These are phyloP conservation scores for Colletotrichum sojae DNA, from an alignment of 2,329 filamentous ascomycete genomes.

Conservation along the genomic window DNA sequence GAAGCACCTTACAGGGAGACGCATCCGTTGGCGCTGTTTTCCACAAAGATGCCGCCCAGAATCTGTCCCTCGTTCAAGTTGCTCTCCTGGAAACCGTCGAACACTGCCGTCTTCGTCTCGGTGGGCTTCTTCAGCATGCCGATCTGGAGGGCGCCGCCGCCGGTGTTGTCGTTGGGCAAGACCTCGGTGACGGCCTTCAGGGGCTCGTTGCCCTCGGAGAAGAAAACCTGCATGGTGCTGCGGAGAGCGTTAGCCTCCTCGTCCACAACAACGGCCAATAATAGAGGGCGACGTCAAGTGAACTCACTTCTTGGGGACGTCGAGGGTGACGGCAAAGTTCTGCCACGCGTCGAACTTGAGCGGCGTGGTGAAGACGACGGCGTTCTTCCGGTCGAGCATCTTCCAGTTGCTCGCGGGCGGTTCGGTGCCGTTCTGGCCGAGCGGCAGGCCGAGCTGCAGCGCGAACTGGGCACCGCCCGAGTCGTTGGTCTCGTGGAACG, in stretches of 20 bases:
- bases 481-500: conserved; percentile 62
- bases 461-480: conserved; percentile 66
- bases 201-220: conserved; percentile 62
- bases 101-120: conserved; percentile 58
- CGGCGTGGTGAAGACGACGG: conserved; percentile 64
- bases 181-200: conserved; percentile 63
- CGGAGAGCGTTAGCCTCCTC: background rate
- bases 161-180: conserved; percentile 65
- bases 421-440: conserved; percentile 52
- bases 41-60: conserved; percentile 66
- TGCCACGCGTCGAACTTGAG: conserved; percentile 68
- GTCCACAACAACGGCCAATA: background rate
- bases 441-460: conserved; percentile 68
- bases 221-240: conserved; percentile 70
- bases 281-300: background rate
- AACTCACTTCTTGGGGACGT: conserved; percentile 68
- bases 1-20: conserved; percentile 8
- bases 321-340: conserved; percentile 73
- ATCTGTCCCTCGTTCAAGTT: conserved; percentile 67
- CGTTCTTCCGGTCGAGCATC: conserved; percentile 62
- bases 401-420: conserved; percentile 57
- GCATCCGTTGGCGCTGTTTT: conserved; percentile 56
- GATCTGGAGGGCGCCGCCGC: conserved; percentile 73
- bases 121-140: conserved; percentile 74
- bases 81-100: conserved; percentile 62